Base-by-base conservation (phyloP, 139 green algal species). In the Chlamydomonas sp. region DNA sequence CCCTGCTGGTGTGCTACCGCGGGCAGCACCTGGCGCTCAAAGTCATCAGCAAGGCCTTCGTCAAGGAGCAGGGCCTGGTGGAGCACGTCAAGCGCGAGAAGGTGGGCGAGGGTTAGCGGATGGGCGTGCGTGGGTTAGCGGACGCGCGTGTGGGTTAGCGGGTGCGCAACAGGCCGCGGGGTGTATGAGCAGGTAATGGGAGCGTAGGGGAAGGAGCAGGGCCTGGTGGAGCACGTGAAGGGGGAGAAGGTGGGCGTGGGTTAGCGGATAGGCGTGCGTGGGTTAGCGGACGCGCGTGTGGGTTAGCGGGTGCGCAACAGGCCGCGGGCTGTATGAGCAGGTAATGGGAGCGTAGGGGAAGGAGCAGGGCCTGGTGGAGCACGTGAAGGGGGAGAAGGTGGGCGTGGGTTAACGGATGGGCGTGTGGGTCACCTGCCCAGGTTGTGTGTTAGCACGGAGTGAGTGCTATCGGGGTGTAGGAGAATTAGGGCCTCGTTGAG, bases 71-170 rank as follows among this genome's bases (percentile, higher is more conserved):
- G 84, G 93, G 94, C 59, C 92, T 99, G 61, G 92, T 96, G 90
- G 93, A 94, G 59, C 97, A 99, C 91, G 95, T 99, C 66, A 95
- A 96, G 90, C 95, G 95, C 2, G 96, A 99, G 88, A 95, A 94
- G 86, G 90, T 94, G 17, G 85, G 58, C 31, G 31, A 49, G 31
- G 31, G 31, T n/a, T n/a, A n/a, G n/a, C n/a, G n/a, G 12, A 85
- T 4, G 80, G 16, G 97, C 18, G 90, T 92, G 62, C 96, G 97
- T 63, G 96, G 95, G 61, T 98, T 98, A 91, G 96, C 95, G 0
- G 90, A 92, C 31, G 97, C 99, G 15, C n/a, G n/a, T n/a, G n/a
- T n/a, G n/a, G n/a, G n/a, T n/a, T n/a, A n/a, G n/a, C n/a, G n/a
- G n/a, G n/a, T n/a, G n/a, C n/a, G n/a, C n/a, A n/a, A n/a, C n/a